phyloP scores from a whole-genome alignment of 495 filamentous ascomycete genomes.

The Thozetella sp. region DNA sequence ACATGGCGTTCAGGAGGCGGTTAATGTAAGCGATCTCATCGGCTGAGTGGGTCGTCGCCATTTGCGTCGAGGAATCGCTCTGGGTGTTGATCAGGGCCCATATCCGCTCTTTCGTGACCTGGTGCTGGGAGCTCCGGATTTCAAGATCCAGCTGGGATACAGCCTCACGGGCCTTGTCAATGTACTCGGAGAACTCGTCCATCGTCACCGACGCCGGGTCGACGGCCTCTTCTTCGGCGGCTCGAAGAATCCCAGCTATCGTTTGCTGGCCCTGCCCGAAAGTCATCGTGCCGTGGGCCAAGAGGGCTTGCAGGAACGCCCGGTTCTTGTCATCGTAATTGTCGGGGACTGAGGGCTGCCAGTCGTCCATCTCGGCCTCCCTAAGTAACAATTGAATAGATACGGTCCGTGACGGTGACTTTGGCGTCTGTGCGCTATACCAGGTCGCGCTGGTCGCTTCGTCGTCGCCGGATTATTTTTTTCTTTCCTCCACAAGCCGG shows the following conservation, averaged over 20 bases:
- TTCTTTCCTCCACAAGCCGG: too few relatives aligned
- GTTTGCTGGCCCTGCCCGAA: constrained; percentile 71
- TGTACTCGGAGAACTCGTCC: constrained; percentile 67
- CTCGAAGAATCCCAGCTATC: constrained; percentile 73
- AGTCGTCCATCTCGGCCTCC: constrained; percentile 20
- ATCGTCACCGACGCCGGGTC: constrained; percentile 61
- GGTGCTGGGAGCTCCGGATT: constrained; percentile 72
- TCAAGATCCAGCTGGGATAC: constrained; percentile 85
- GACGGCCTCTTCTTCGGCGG: constrained; percentile 27
- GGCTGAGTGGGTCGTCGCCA: constrained; percentile 77
- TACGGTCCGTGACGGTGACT: not conserved
- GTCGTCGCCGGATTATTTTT: too few relatives aligned
- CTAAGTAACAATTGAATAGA: too few relatives aligned
- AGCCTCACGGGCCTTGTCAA: constrained; percentile 67
- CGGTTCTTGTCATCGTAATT: constrained; percentile 68
- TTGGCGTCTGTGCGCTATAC: not conserved
- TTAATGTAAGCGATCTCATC: constrained; percentile 93
- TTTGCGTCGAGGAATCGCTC: constrained; percentile 79
- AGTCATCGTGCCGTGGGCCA: constrained; percentile 75
- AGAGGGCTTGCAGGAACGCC: constrained; percentile 91
- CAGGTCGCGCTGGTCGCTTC: too few relatives aligned
- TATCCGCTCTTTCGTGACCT: constrained; percentile 51
- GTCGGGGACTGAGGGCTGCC: constrained; percentile 24
- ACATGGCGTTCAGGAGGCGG: constrained; percentile 88
- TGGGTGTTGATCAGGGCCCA: constrained; percentile 89